Evolutionary conservation across 495 filamentous ascomycete genomes (phyloP).

Genomic region (Penicillium bovifimosum): DNA sequence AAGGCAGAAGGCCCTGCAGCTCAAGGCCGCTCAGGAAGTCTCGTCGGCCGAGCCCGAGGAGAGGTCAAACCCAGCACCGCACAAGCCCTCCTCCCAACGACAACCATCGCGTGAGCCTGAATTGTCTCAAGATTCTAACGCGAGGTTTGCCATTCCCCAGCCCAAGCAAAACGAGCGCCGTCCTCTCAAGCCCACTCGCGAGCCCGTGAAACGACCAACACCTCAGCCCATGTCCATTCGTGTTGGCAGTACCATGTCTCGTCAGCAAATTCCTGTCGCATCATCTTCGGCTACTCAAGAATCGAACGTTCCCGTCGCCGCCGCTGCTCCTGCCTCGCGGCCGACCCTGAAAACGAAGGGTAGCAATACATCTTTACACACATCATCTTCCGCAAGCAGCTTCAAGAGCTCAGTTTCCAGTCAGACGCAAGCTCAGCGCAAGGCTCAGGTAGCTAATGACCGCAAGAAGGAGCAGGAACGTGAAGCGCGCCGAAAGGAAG

Average conservation of each 20-base stretch:
- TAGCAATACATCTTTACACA: constrained; percentile 63
- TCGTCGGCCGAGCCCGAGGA: constrained; percentile 32
- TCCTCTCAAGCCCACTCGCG: constrained; percentile 66
- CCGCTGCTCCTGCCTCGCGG: constrained; percentile 42
- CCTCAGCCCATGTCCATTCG: constrained; percentile 76
- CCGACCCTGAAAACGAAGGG: constrained; percentile 54
- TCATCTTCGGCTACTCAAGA: constrained; percentile 58
- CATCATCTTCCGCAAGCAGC: constrained; percentile 57
- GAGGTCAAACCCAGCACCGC: constrained; percentile 31
- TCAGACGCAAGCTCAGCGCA: constrained; percentile 43
- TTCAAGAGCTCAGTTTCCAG: constrained; percentile 64
- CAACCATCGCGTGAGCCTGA: constrained; percentile 43
- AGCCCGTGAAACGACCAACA: constrained; percentile 57
- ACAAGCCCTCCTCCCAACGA: constrained; percentile 42
- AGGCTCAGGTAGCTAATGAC: constrained; percentile 62
- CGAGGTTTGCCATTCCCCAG: constrained; percentile 38
- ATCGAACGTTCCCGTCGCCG: constrained; percentile 44
- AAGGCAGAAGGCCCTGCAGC: constrained; percentile 45
- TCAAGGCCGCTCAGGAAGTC: constrained; percentile 32
- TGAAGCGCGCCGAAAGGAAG: constrained; percentile 69
- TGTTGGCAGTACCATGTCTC: constrained; percentile 63
- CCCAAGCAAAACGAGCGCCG: constrained; percentile 55
- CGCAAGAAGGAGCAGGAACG: constrained; percentile 72
- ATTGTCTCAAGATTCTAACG: constrained; percentile 28
- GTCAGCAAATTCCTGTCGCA: constrained; percentile 60